Conservation (phyloP, 176 grass and related monocot species). For the Zizania latifolia region DNA sequence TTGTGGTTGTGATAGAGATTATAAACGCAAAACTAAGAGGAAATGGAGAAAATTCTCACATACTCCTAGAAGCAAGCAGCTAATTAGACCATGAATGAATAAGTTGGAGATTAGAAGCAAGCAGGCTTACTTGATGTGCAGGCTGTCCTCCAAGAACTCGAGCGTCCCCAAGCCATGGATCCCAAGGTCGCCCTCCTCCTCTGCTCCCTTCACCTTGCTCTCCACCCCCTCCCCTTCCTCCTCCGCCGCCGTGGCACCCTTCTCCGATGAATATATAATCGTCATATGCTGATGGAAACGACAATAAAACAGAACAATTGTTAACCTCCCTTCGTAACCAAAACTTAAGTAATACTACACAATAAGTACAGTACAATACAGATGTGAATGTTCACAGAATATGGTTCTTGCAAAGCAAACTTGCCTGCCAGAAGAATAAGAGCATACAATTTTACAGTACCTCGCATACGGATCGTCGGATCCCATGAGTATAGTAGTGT, state of each 20-base stretch:
- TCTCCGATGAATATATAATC: too few relatives aligned
- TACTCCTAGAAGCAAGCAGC: neutral
- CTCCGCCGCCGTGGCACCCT: constrained; percentile 4
- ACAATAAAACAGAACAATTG: too few relatives aligned
- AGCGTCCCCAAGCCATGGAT: constrained; percentile 33
- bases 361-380: too few relatives aligned
- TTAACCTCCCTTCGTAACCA: too few relatives aligned
- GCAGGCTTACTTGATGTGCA: constrained; percentile 54
- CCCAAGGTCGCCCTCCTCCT: too few relatives aligned
- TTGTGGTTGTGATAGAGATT: neutral
- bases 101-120: neutral
- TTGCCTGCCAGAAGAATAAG: neutral
- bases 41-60: neutral
- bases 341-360: too few relatives aligned
- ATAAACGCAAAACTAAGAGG: neutral
- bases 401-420: constrained; percentile 9
- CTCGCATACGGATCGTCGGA: neutral
- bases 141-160: constrained; percentile 51
- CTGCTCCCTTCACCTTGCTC: constrained; percentile 18
- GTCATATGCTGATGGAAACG: too few relatives aligned
- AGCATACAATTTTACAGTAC: neutral
- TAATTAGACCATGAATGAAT: neutral
- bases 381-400: neutral
- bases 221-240: constrained; percentile 28
- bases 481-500: constrained; percentile 8